Conservation (phyloP, 2,329 filamentous ascomycete genomes). For the Trichothecium roseum region DNA sequence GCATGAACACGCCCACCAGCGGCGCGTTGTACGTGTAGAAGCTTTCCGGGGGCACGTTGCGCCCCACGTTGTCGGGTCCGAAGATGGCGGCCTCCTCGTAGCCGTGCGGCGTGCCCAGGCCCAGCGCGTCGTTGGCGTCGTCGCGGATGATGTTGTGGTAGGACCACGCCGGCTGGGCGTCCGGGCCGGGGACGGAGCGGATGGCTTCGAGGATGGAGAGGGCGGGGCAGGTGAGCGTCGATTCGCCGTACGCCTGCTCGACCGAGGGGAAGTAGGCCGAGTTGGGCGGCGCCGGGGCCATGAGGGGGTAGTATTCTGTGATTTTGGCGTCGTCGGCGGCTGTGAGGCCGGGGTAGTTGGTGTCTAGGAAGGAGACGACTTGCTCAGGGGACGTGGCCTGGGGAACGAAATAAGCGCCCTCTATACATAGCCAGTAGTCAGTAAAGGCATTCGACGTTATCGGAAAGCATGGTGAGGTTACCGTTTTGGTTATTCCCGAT, state of each 20-base stretch:
- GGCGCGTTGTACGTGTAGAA: conserved; percentile 33
- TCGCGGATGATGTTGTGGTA: conserved; percentile 41
- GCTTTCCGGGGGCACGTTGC: conserved; percentile 17
- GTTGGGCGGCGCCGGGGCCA: conserved; percentile 24
- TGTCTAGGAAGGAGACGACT: conserved; percentile 27
- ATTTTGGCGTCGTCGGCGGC: conserved; percentile 21
- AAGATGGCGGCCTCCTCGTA: conserved; percentile 38
- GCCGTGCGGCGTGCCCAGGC: conserved; percentile 37
- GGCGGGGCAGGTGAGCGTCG: conserved; percentile 33
- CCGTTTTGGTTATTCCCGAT: conserved; percentile 33
- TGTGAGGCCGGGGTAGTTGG: conserved; percentile 36
- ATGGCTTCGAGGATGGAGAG: conserved; percentile 25
- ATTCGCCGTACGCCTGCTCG: conserved; percentile 32
- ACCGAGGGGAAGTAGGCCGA: conserved; percentile 32
- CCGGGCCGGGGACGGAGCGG: no score
- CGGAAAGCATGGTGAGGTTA: conserved; percentile 11
- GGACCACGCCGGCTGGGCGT: conserved; percentile 23
- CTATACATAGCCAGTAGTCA: conserved; percentile 15
- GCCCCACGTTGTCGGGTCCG: conserved; percentile 27
- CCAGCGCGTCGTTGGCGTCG: conserved; percentile 18
- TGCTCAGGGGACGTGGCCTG: conserved; percentile 23
- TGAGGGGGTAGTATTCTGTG: conserved; percentile 26
- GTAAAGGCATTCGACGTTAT: conserved; percentile 1
- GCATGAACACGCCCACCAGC: conserved; percentile 35
- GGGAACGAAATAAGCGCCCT: conserved; percentile 34